Percentiles rank a stretch among this genome's conserved stretches.
Evolutionary conservation across 805 yeast species (phyloP).

Genomic region (Cyberlindnera saturnus): DNA sequence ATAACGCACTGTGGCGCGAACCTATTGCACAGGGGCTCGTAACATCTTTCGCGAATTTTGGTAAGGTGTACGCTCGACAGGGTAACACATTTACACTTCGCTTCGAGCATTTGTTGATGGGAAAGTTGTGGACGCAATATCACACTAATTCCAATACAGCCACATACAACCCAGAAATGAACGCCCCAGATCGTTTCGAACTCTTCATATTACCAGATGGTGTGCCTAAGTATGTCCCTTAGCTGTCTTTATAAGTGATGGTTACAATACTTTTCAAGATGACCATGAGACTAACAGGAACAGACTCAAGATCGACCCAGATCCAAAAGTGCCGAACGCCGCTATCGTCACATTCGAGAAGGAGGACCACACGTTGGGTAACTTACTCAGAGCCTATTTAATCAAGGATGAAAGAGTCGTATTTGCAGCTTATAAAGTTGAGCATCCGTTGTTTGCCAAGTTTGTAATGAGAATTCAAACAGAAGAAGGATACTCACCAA

Average conservation of each 20-base stretch:
- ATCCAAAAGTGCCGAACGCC: slow-evolving; percentile 92
- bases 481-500: slow-evolving; percentile 89
- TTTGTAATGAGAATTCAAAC: slow-evolving; percentile 93
- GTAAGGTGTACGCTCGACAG: too few relatives aligned
- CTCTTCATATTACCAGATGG: slow-evolving; percentile 97
- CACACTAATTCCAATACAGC: neutral
- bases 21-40: too few relatives aligned
- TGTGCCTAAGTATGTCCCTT: slow-evolving; percentile 69
- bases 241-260: neutral
- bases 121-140: neutral
- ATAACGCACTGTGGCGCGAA: too few relatives aligned
- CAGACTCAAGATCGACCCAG: slow-evolving; percentile 82
- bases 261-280: neutral
- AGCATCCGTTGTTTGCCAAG: slow-evolving; percentile 95
- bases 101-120: too few relatives aligned
- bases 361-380: slow-evolving; percentile 96
- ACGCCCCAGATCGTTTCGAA: slow-evolving; percentile 99
- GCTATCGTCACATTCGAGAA: slow-evolving; percentile 89
- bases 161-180: slow-evolving; percentile 46
- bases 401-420: slow-evolving; percentile 83
- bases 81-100: too few relatives aligned
- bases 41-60: too few relatives aligned
- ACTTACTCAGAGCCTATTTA: slow-evolving; percentile 79
- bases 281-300: slow-evolving; percentile 6
- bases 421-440: slow-evolving; percentile 96